These are phyloP conservation scores for Lichtheimia ramosa DNA, from an alignment of 371 early-diverging fungal genomes.

Conservation along the genomic window DNA sequence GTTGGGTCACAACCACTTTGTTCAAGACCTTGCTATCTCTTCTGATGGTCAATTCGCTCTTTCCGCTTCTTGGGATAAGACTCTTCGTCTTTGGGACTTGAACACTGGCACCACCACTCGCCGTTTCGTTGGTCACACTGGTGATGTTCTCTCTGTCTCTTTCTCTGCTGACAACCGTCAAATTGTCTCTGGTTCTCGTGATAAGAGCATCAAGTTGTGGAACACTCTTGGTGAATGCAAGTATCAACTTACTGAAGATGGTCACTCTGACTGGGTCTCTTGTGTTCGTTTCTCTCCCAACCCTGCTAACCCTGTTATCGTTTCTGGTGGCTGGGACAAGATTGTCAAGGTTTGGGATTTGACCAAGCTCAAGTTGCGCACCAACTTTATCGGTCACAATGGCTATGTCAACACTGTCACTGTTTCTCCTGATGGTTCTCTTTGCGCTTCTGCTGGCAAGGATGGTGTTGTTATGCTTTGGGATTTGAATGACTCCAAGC, in stretches of 20 bases:
- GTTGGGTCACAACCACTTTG: conserved; percentile 97
- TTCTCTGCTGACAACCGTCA: conserved; percentile 99
- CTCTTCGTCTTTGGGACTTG: conserved; percentile 98
- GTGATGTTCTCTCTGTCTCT: conserved; percentile 96
- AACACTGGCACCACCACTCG: conserved; percentile 92
- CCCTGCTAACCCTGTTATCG: conserved; percentile 95
- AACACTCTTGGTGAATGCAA: conserved; percentile 99
- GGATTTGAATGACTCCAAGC: conserved; percentile 99
- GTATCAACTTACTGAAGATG: conserved; percentile 91
- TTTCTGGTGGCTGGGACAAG: conserved; percentile 99
- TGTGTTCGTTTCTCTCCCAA: conserved; percentile 99
- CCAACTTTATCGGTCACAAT: conserved; percentile 98
- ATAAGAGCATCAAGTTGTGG: conserved; percentile 99
- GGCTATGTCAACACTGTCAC: conserved; percentile 98
- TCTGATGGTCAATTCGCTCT: conserved; percentile 97
- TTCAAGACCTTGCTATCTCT: conserved; percentile 95
- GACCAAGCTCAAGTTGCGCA: conserved; percentile 95
- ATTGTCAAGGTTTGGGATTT: conserved; percentile 99
- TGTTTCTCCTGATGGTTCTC: conserved; percentile 99
- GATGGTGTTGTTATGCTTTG: conserved; percentile 99
- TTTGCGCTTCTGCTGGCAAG: conserved; percentile 99
- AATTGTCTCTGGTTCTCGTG: conserved; percentile 97
- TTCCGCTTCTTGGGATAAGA: conserved; percentile 98
- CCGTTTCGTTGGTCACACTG: conserved; percentile 96
- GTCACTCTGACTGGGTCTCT: conserved; percentile 98